Evolutionary conservation across 495 filamentous ascomycete species (phyloP).

Genomic region (Aspergillus baeticus): DNA sequence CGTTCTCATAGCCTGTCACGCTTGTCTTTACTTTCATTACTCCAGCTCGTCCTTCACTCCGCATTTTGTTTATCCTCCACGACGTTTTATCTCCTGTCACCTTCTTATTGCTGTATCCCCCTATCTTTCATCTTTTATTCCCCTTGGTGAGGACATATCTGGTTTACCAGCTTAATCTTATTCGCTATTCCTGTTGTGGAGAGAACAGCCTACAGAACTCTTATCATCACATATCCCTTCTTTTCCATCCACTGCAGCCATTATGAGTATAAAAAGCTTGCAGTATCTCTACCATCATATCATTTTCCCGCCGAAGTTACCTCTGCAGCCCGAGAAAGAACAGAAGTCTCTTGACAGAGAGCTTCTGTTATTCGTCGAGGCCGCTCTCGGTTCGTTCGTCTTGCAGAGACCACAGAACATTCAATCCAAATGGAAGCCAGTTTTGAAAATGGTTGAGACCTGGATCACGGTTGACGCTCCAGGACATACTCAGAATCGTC

Average conservation of each 20-base stretch:
- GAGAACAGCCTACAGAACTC: no score
- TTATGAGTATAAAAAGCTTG: background rate
- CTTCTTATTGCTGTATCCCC: no score
- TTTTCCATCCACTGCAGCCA: constrained; percentile 1
- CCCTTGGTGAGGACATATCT: no score
- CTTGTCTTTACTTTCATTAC: no score
- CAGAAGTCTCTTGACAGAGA: constrained; percentile 1
- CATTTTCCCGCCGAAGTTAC: constrained; percentile 12
- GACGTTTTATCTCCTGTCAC: no score
- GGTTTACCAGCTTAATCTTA: no score
- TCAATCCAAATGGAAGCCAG: background rate
- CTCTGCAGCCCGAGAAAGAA: constrained; percentile 5
- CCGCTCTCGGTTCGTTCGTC: constrained; percentile 11
- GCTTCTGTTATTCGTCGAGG: constrained; percentile 3
- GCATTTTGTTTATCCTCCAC: no score
- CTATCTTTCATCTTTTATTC: no score
- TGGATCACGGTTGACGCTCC: constrained; percentile 14
- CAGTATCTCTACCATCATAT: constrained; percentile 15
- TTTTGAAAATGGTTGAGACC: constrained; percentile 10
- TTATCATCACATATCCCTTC: no score
- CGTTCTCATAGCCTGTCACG: no score
- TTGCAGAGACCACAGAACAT: background rate
- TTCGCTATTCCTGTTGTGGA: no score
- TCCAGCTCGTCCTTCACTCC: no score
- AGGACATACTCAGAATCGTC: constrained; percentile 1